These are phyloP conservation scores for Bryopsis sp. DNA, from an alignment of 139 green algal genomes.

Conservation along the genomic window DNA sequence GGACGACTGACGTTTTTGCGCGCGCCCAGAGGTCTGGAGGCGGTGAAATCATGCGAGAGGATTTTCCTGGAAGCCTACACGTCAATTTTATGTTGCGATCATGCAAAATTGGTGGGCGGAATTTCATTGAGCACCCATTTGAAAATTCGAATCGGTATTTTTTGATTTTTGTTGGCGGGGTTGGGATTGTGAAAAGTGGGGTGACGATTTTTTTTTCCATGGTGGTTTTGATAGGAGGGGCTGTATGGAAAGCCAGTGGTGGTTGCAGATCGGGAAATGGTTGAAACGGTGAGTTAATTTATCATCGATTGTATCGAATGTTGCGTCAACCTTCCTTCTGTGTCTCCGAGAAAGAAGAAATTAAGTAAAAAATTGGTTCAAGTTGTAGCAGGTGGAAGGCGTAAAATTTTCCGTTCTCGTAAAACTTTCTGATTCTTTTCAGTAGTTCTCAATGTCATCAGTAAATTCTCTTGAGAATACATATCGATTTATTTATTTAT, in stretches of 20 bases:
- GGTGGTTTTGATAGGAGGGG: constrained; percentile 57
- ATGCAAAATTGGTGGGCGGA: constrained; percentile 61
- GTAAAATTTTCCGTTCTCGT: no score
- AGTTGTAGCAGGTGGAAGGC: no score
- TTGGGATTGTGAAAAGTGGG: background rate
- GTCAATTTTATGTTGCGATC: constrained; percentile 84
- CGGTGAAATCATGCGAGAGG: constrained; percentile 49
- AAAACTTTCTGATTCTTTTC: no score
- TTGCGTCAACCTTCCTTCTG: no score
- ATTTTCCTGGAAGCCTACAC: constrained; percentile 97
- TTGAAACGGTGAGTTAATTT: constrained; percentile 65
- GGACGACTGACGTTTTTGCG: background rate
- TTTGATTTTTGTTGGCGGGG: no score
- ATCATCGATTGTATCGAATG: background rate
- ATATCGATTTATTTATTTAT: no score
- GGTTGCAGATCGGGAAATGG: constrained; percentile 88
- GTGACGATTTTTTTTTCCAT: background rate
- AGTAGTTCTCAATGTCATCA: background rate
- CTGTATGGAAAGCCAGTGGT: constrained; percentile 87
- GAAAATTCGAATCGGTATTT: no score
- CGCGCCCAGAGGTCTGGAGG: constrained; percentile 71
- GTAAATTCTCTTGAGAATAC: no score
- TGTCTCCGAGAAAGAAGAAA: no score
- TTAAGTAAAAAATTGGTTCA: no score
- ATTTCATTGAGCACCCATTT: background rate